These are phyloP conservation scores for Claviceps citrina DNA, from an alignment of 2,329 filamentous ascomycete species.

Conservation along the genomic window DNA sequence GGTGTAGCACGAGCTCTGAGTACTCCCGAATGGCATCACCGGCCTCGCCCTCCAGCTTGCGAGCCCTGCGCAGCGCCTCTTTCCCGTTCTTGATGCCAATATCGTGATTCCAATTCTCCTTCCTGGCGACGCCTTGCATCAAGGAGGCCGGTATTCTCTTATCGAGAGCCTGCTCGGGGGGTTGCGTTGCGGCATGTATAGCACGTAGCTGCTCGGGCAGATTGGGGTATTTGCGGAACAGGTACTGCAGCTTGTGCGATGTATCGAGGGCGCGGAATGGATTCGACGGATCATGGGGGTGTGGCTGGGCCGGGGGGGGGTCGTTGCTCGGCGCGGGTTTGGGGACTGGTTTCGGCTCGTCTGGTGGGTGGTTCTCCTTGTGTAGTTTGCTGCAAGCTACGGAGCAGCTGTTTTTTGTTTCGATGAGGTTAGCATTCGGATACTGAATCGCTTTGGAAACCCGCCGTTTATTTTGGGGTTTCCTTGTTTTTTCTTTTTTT, in stretches of 20 bases:
- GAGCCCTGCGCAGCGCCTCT: slow-evolving; percentile 34
- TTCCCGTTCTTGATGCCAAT: slow-evolving; percentile 41
- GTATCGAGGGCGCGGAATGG: slow-evolving; percentile 38
- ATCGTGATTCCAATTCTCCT: slow-evolving; percentile 40
- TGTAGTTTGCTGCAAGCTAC: slow-evolving; percentile 40
- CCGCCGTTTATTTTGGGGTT: too few relatives aligned
- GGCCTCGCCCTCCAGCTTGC: slow-evolving; percentile 34
- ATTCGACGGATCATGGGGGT: slow-evolving; percentile 17
- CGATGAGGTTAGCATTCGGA: too few relatives aligned
- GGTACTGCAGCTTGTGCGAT: slow-evolving; percentile 31
- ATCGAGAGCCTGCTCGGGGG: slow-evolving; percentile 20
- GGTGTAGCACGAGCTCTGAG: slow-evolving; percentile 37
- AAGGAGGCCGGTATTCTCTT: slow-evolving; percentile 19
- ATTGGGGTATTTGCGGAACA: slow-evolving; percentile 38
- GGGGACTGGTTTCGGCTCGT: slow-evolving; percentile 17
- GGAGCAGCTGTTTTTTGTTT: too few relatives aligned
- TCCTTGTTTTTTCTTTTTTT: too few relatives aligned
- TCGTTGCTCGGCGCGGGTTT: slow-evolving; percentile 3
- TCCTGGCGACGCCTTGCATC: slow-evolving; percentile 19
- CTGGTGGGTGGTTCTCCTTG: slow-evolving; percentile 32
- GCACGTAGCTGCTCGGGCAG: slow-evolving; percentile 30
- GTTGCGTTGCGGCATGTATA: slow-evolving; percentile 35
- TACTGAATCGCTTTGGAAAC: too few relatives aligned
- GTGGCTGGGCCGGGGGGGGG: not conserved
- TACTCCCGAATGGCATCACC: slow-evolving; percentile 47